Conservation (phyloP, 1,284 basidiomycete genomes). For the Ceratobasidium sp. region DNA sequence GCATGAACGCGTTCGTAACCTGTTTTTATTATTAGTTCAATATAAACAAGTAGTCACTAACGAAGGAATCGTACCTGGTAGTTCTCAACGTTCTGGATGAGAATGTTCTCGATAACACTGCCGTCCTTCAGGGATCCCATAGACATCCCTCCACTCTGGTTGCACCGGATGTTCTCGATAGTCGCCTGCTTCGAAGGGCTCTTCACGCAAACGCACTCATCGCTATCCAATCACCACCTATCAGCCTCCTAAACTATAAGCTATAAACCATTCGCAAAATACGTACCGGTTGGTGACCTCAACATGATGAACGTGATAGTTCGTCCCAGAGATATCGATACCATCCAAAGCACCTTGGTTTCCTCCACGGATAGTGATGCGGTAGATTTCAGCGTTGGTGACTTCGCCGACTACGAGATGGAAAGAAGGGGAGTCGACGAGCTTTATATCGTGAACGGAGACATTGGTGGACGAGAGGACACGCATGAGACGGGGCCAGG, state of each 20-base stretch:
- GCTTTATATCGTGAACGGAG: slow-evolving; percentile 56
- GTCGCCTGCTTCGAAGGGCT: slow-evolving; percentile 53
- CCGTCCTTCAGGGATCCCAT: slow-evolving; percentile 54
- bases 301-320: slow-evolving; percentile 56
- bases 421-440: slow-evolving; percentile 58
- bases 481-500: slow-evolving; percentile 53
- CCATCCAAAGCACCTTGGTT: slow-evolving; percentile 56
- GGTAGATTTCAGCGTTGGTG: slow-evolving; percentile 55
- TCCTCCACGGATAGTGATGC: slow-evolving; percentile 55
- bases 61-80: slow-evolving; percentile 56
- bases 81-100: slow-evolving; percentile 49
- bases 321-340: slow-evolving; percentile 55
- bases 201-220: slow-evolving; percentile 57
- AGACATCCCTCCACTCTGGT: slow-evolving; percentile 55
- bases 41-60: neutral
- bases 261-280: neutral
- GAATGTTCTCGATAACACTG: slow-evolving; percentile 53
- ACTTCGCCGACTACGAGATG: slow-evolving; percentile 54
- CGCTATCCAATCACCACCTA: too few relatives aligned
- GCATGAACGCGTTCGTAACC: slow-evolving; percentile 51
- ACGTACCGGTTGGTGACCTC: slow-evolving; percentile 54
- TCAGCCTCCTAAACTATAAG: too few relatives aligned
- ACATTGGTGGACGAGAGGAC: slow-evolving; percentile 53
- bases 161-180: slow-evolving; percentile 57
- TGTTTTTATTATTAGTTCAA: neutral